Conservation (phyloP, 768 basidiomycete species). For the Agaricus blazei region DNA sequence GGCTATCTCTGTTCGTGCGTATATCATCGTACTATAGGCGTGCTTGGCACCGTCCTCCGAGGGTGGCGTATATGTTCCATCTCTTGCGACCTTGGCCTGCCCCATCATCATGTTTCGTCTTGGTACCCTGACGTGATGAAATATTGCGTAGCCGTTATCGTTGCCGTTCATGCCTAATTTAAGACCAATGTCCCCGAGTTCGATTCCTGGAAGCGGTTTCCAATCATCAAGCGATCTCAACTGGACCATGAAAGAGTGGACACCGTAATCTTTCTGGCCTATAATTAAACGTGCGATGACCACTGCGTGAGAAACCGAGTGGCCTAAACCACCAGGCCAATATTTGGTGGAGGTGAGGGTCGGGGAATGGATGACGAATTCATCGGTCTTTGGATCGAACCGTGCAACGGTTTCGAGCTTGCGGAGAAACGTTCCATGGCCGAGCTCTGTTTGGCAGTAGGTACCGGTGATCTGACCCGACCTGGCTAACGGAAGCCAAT, state of each 20-base stretch:
- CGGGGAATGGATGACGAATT: constrained; percentile 22
- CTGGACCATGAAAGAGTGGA: constrained; percentile 22
- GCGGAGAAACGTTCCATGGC: constrained; percentile 22
- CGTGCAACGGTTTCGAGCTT: constrained; percentile 22
- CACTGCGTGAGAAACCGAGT: constrained; percentile 20
- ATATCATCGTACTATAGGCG: constrained; percentile 20
- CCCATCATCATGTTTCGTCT: constrained; percentile 20
- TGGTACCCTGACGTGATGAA: constrained; percentile 19
- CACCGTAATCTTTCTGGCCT: constrained; percentile 14
- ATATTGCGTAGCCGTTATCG: constrained; percentile 22
- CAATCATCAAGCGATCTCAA: constrained; percentile 19
- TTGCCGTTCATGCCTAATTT: constrained; percentile 18
- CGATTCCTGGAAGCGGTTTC: constrained; percentile 17
- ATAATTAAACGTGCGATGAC: constrained; percentile 20
- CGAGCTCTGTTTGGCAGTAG: constrained; percentile 23
- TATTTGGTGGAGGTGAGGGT: constrained; percentile 20
- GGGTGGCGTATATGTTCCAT: constrained; percentile 15
- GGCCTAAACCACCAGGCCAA: constrained; percentile 21
- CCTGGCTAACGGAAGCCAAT: constrained; percentile 20
- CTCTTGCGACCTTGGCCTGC: constrained; percentile 13
- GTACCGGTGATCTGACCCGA: constrained; percentile 18
- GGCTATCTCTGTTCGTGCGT: constrained; percentile 13
- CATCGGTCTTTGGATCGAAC: constrained; percentile 17
- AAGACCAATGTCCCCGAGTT: constrained; percentile 21
- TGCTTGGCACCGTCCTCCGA: constrained; percentile 10